Conservation (phyloP, 2,329 filamentous ascomycete genomes). For the Botrytis pseudocinerea region DNA sequence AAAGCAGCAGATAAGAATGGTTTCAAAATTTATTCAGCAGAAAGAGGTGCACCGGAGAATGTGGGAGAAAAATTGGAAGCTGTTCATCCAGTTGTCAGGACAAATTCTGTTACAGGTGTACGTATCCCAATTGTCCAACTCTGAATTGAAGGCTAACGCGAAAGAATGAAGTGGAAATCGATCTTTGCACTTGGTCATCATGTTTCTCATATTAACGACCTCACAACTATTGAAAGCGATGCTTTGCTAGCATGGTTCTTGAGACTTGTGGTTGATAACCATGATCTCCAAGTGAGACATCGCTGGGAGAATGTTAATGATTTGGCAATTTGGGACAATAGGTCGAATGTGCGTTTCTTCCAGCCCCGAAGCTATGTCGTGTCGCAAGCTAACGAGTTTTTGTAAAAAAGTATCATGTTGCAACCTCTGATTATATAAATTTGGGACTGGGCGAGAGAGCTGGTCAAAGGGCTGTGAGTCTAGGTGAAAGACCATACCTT, state of each 20-base stretch:
- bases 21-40: slow-evolving; percentile 49
- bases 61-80: slow-evolving; percentile 50
- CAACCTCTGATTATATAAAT: slow-evolving; percentile 52
- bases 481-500: slow-evolving; percentile 54
- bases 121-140: background rate
- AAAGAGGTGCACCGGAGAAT: slow-evolving; percentile 53
- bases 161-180: slow-evolving; percentile 48
- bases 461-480: slow-evolving; percentile 51
- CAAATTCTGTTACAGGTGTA: slow-evolving; percentile 56
- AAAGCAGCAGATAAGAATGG: slow-evolving; percentile 49
- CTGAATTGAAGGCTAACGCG: background rate
- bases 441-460: slow-evolving; percentile 52
- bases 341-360: slow-evolving; percentile 42
- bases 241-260: slow-evolving; percentile 55
- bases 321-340: slow-evolving; percentile 58
- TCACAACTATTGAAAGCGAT: slow-evolving; percentile 50
- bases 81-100: slow-evolving; percentile 56
- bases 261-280: slow-evolving; percentile 53
- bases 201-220: slow-evolving; percentile 52
- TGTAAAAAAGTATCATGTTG: slow-evolving; percentile 48
- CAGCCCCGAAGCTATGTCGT: no score
- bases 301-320: slow-evolving; percentile 44
- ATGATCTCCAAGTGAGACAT: slow-evolving; percentile 53
- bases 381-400: no score
- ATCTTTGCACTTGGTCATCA: slow-evolving; percentile 55